A percentile compares a stretch with the other conserved stretches of the same genome.
Evolutionary conservation across 257 asterid genomes (phyloP).

Genomic region (Cordia subcordata): DNA sequence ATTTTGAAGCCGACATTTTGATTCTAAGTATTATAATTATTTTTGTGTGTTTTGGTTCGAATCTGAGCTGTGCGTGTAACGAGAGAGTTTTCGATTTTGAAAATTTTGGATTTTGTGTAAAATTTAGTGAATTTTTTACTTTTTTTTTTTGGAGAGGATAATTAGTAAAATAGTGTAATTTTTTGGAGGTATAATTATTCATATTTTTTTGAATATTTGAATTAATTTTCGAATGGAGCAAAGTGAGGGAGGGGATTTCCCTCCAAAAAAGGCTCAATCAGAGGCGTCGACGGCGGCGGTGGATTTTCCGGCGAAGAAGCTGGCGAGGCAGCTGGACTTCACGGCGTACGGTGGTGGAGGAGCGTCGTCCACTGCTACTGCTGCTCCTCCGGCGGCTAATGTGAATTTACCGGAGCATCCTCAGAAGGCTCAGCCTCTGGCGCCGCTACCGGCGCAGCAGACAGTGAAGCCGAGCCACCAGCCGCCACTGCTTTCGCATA

Average conservation of each 20-base stretch:
- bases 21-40: constrained; percentile 11
- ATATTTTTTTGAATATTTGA: background rate
- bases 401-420: constrained; percentile 21
- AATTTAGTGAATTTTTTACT: constrained; percentile 18
- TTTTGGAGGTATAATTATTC: constrained; percentile 1
- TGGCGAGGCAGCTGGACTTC: constrained; percentile 96
- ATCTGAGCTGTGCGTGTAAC: constrained; percentile 40
- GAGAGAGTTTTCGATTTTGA: constrained; percentile 15
- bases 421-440: constrained; percentile 31
- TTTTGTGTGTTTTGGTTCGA: constrained; percentile 25
- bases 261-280: constrained; percentile 51
- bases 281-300: constrained; percentile 28
- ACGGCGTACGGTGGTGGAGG: constrained; percentile 47
- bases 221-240: constrained; percentile 56
- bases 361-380: constrained; percentile 23
- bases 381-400: constrained; percentile 3
- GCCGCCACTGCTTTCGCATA: constrained; percentile 11
- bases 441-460: background rate
- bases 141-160: constrained; percentile 8
- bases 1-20: constrained; percentile 17
- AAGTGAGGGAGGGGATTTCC: constrained; percentile 68
- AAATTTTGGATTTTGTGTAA: constrained; percentile 6
- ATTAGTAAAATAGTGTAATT: constrained; percentile 7
- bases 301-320: constrained; percentile 80
- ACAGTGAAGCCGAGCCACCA: constrained; percentile 27